Conservation (phyloP, 2,329 filamentous ascomycete genomes). For the Fusarium vanettenii region DNA sequence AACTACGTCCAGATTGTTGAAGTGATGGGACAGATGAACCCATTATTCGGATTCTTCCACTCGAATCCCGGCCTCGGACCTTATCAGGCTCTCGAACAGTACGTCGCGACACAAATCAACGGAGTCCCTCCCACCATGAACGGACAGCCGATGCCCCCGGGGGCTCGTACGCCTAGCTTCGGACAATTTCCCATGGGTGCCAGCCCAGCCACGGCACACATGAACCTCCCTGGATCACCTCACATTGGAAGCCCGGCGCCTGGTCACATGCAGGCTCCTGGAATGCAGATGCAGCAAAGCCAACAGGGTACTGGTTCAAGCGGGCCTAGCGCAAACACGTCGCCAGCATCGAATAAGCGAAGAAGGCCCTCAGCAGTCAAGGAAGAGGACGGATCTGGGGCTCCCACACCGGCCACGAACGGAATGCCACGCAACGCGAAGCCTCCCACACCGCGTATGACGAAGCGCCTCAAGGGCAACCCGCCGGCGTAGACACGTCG, state of each 20-base stretch:
- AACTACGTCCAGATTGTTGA: slow-evolving; percentile 65
- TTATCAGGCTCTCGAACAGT: slow-evolving; percentile 70
- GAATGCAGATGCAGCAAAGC: slow-evolving; percentile 75
- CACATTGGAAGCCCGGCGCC: slow-evolving; percentile 71
- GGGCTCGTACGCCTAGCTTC: slow-evolving; percentile 66
- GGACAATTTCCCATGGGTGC: slow-evolving; percentile 69
- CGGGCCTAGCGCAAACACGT: slow-evolving; percentile 75
- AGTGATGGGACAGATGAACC: slow-evolving; percentile 75
- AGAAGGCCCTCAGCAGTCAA: slow-evolving; percentile 69
- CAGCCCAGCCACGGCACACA: slow-evolving; percentile 69
- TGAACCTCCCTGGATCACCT: slow-evolving; percentile 71
- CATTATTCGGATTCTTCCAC: slow-evolving; percentile 70
- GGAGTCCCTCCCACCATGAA: slow-evolving; percentile 55
- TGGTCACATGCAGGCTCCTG: slow-evolving; percentile 71
- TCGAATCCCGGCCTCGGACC: slow-evolving; percentile 65
- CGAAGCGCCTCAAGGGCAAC: slow-evolving; percentile 65
- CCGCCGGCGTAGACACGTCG: slow-evolving; percentile 46
- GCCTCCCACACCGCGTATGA: slow-evolving; percentile 67
- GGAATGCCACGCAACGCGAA: slow-evolving; percentile 65
- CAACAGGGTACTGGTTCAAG: slow-evolving; percentile 75
- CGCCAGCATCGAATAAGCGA: slow-evolving; percentile 70
- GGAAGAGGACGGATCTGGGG: slow-evolving; percentile 63
- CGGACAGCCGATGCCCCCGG: slow-evolving; percentile 61
- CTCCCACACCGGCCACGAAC: slow-evolving; percentile 62
- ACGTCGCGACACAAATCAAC: slow-evolving; percentile 62